These are phyloP conservation scores for Podaxis pistillaris DNA, from an alignment of 768 basidiomycete genomes.

Conservation along the genomic window DNA sequence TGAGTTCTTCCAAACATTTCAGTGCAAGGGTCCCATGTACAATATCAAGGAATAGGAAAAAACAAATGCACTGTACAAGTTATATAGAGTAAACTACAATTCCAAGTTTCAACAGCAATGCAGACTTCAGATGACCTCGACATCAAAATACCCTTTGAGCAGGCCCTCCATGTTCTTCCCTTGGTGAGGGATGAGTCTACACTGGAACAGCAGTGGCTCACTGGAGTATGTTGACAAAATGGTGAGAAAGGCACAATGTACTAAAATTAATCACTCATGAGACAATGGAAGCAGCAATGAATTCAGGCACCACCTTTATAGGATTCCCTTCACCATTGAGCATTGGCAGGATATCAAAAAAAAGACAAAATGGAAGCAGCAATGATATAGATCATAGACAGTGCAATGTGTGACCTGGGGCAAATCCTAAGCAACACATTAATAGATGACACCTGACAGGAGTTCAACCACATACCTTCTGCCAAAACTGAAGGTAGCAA, in stretches of 20 bases:
- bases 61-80: too few relatives aligned
- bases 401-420: slow-evolving; percentile 8
- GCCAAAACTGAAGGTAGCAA: slow-evolving; percentile 31
- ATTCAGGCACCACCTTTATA: slow-evolving; percentile 1
- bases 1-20: too few relatives aligned
- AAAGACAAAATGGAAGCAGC: slow-evolving; percentile 15
- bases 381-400: slow-evolving; percentile 1
- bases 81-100: too few relatives aligned
- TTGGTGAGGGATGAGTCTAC: neutral
- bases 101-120: too few relatives aligned
- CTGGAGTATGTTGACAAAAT: neutral
- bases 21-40: too few relatives aligned
- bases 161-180: neutral
- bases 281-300: neutral
- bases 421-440: slow-evolving; percentile 2
- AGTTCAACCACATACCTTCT: slow-evolving; percentile 19
- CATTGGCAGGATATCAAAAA: slow-evolving; percentile 18
- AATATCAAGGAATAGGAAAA: too few relatives aligned
- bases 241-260: neutral
- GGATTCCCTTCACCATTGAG: slow-evolving; percentile 7
- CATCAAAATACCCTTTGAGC: neutral
- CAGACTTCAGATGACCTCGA: neutral
- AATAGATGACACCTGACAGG: neutral
- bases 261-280: neutral
- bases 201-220: neutral